Percentiles rank a stretch among this genome's conserved stretches.
Conservation (phyloP, 306 rosid genomes). For the Crataegus laevigata region DNA sequence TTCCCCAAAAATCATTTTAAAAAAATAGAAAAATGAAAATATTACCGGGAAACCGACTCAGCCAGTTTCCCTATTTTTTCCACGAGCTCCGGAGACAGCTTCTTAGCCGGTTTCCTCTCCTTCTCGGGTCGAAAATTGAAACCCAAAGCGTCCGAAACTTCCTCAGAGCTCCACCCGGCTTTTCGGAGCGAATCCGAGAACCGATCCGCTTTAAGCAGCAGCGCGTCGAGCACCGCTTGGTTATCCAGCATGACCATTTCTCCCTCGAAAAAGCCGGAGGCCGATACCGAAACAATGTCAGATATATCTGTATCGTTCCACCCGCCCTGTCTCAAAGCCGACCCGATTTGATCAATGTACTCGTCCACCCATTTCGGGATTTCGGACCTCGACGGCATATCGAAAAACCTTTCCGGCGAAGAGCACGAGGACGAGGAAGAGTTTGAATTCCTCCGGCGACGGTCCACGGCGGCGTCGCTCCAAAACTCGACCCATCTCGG, state of each 20-base stretch:
- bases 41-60: constrained; percentile 72
- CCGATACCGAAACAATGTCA: constrained; percentile 70
- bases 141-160: constrained; percentile 79
- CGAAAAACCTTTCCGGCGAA: constrained; percentile 70
- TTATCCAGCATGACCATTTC: constrained; percentile 77
- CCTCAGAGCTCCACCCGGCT: constrained; percentile 99
- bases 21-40: neutral
- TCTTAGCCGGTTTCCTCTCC: constrained; percentile 69
- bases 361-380: constrained; percentile 79
- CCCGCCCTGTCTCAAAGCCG: constrained; percentile 67
- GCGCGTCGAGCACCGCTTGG: constrained; percentile 78
- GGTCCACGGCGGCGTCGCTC: constrained; percentile 83
- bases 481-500: constrained; percentile 99
- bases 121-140: constrained; percentile 88
- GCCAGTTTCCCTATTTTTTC: constrained; percentile 81
- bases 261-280: constrained; percentile 71
- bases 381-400: constrained; percentile 34
- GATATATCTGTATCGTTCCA: constrained; percentile 82
- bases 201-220: constrained; percentile 66
- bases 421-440: constrained; percentile 43
- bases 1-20: neutral
- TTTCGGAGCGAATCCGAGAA: constrained; percentile 76
- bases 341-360: constrained; percentile 69
- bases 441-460: constrained; percentile 60
- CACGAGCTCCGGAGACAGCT: constrained; percentile 70